A percentile compares a stretch with the other conserved stretches of the same genome.
Evolutionary conservation across 2,329 filamentous ascomycete genomes (phyloP).

Genomic region (Exophiala aquamarina): DNA sequence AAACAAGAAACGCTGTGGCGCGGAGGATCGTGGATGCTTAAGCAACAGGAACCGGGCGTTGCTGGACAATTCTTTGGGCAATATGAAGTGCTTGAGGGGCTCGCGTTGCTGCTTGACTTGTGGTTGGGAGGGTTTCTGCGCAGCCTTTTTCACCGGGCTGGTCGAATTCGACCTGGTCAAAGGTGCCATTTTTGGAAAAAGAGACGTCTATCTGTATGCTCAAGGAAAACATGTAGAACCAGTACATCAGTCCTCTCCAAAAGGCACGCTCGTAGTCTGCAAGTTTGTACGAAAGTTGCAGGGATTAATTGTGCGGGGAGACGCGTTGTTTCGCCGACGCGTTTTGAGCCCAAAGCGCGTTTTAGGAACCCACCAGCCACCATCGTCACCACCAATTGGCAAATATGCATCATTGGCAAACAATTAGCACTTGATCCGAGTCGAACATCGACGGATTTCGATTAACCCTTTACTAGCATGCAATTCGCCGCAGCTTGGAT

Average conservation of each 20-base stretch:
- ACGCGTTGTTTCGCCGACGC: too few relatives aligned
- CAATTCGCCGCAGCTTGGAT: too few relatives aligned
- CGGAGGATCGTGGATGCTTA: constrained; percentile 52
- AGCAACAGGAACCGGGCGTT: constrained; percentile 58
- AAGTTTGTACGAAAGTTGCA: too few relatives aligned
- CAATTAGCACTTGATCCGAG: too few relatives aligned
- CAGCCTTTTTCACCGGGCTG: constrained; percentile 24
- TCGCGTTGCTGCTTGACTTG: constrained; percentile 33
- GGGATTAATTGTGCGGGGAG: not conserved
- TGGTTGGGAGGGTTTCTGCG: constrained; percentile 1
- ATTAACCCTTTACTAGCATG: too few relatives aligned
- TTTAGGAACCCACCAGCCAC: too few relatives aligned
- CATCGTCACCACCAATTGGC: too few relatives aligned
- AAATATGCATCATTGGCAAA: too few relatives aligned
- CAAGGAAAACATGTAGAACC: too few relatives aligned
- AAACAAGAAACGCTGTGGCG: constrained; percentile 55
- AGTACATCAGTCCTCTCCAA: not conserved
- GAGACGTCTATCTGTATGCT: too few relatives aligned
- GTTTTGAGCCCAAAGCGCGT: too few relatives aligned
- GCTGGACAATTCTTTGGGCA: constrained; percentile 53
- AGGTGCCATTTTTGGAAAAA: constrained; percentile 19
- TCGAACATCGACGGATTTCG: too few relatives aligned
- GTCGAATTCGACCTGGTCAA: constrained; percentile 22
- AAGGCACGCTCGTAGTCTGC: not conserved
- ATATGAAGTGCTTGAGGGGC: constrained; percentile 53